Base-by-base conservation (phyloP, 1,284 basidiomycete genomes). In the Naganishia sp. region DNA sequence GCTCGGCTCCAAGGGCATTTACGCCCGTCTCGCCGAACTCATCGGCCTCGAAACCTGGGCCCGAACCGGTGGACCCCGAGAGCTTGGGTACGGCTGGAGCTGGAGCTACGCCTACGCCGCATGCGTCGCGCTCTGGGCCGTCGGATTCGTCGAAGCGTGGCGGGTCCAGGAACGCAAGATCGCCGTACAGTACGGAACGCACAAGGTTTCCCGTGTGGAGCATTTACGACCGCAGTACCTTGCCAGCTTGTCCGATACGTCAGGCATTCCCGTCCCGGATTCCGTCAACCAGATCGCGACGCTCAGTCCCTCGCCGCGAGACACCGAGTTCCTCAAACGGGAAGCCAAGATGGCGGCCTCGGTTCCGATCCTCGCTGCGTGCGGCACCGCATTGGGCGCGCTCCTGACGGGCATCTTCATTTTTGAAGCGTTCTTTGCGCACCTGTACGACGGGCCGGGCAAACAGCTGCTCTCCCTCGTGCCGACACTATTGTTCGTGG, bases 141-240 rank as follows among this genome's bases (percentile, higher is more conserved):
- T 90, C 55, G 77, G 84, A n/a, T 94, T 94, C 72, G 87, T 93
- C 67, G 92, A 96, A 75, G 87, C 86, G 81, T 97, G 94, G 94
- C 85, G 88, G 32, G 84, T 94, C 55, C 85, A 85, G 58, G 90
- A 97, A 79, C 85, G 88, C 18, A 85, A 88, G 51, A 82, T 95
- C 15, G 86, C 90, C 1, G 85, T 93, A 23, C 83, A 86, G 39
- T 94, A 92, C 84, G 88, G 89, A 13, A 90, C 89, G 0, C 75
- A 74, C 64, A 74, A 78, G 67, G 86, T 87, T 0, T 86, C 88
- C 74, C 85, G 86, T 23, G 90, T 92, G 9, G 90, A 92, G 74
- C 86, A 86, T 68, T 84, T 86, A 10, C 84, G 91, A 23, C 85
- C 87, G 0, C 85, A 89, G 67, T 89, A 88, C 74, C 75, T 79